Evolutionary conservation across 139 green algal genomes (phyloP).

Genomic region (Spirogloea muscicola): DNA sequence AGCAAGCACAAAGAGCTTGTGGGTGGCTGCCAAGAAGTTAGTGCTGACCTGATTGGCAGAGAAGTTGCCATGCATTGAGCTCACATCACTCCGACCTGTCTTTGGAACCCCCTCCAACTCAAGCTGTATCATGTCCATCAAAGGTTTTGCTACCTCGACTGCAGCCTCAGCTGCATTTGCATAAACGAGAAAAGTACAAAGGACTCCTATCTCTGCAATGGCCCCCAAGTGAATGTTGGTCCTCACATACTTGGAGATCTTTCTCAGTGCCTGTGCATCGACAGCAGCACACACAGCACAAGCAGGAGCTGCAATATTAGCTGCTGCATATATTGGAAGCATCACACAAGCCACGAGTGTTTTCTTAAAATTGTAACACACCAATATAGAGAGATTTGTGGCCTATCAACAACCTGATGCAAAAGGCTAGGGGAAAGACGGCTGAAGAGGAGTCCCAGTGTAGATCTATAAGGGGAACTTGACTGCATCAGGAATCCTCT

Average conservation of each 20-base stretch:
- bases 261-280: conserved; percentile 56
- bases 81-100: neutral
- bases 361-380: neutral
- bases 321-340: too few relatives aligned
- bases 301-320: neutral
- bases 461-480: conserved; percentile 60
- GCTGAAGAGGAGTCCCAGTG: conserved; percentile 67
- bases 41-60: neutral
- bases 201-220: conserved; percentile 53
- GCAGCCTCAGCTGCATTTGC: conserved; percentile 41
- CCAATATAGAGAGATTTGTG: neutral
- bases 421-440: conserved; percentile 50
- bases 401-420: too few relatives aligned
- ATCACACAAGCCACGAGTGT: neutral
- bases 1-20: too few relatives aligned
- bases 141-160: conserved; percentile 49
- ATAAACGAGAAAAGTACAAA: conserved; percentile 56
- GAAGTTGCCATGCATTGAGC: neutral
- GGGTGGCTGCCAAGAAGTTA: neutral
- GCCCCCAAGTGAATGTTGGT: conserved; percentile 52
- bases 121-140: conserved; percentile 48
- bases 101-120: conserved; percentile 1
- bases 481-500: conserved; percentile 58
- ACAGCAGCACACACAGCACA: neutral
- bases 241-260: conserved; percentile 59